These are phyloP conservation scores for Polyplosphaeria fusca DNA, from an alignment of 495 filamentous ascomycete genomes.

Conservation along the genomic window DNA sequence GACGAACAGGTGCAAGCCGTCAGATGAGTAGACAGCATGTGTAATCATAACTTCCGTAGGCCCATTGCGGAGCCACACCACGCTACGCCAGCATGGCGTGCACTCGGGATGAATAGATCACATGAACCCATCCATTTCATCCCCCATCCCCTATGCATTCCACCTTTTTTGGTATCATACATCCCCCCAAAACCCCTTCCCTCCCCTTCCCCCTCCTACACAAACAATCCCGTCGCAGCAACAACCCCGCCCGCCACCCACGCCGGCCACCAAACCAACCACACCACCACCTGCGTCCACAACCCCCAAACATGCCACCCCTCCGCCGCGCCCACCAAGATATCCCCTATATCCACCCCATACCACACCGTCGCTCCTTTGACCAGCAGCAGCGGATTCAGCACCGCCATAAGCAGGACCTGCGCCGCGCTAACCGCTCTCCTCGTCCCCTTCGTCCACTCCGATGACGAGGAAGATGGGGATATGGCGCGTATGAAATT, in stretches of 20 bases:
- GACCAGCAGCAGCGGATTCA: conserved; percentile 66
- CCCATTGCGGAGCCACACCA: no score
- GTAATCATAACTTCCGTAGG: no score
- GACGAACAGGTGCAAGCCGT: no score
- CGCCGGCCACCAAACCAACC: conserved; percentile 98
- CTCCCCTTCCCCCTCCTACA: no score
- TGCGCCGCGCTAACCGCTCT: neutral
- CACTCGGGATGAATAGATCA: no score
- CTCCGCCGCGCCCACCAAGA: conserved; percentile 74
- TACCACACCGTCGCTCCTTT: conserved; percentile 47
- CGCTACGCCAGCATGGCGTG: no score
- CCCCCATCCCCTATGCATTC: no score
- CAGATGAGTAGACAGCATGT: no score
- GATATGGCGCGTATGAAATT: conserved; percentile 55
- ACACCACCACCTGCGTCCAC: conserved; percentile 86
- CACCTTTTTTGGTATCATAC: no score
- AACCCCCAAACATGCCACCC: conserved; percentile 90
- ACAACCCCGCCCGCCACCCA: conserved; percentile 70
- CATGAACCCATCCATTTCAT: no score
- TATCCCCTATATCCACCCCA: conserved; percentile 49
- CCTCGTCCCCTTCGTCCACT: neutral
- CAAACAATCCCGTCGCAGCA: conserved; percentile 35
- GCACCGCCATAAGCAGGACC: conserved; percentile 42
- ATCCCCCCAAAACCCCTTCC: no score
- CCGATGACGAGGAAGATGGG: neutral